Percentiles rank a stretch among this genome's conserved stretches.
Conservation (phyloP, 495 filamentous ascomycete species). For the Lophium mytilinum region DNA sequence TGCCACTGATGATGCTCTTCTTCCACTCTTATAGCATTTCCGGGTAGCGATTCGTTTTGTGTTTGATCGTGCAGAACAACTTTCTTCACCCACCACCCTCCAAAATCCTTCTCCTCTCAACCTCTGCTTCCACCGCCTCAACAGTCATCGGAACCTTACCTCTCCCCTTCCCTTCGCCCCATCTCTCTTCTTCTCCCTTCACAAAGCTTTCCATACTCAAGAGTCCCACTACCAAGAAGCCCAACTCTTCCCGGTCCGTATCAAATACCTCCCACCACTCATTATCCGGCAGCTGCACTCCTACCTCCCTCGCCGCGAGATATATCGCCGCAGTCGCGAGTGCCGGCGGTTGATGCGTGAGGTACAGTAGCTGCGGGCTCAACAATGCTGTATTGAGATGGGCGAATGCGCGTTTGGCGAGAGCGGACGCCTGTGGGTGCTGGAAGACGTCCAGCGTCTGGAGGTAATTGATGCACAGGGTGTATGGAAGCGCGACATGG, state of each 20-base stretch:
- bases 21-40: no score
- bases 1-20: no score
- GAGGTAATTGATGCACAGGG: conserved; percentile 84
- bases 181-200: conserved; percentile 42
- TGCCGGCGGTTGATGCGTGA: conserved; percentile 82
- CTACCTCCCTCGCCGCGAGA: conserved; percentile 71
- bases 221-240: conserved; percentile 85
- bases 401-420: conserved; percentile 57
- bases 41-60: no score
- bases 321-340: conserved; percentile 87
- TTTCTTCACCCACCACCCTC: conserved; percentile 6
- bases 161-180: conserved; percentile 32
- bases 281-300: conserved; percentile 64
- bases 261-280: conserved; percentile 99
- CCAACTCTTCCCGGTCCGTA: conserved; percentile 90
- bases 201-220: conserved; percentile 70
- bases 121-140: conserved; percentile 51
- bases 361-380: conserved; percentile 79
- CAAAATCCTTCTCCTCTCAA: conserved; percentile 46
- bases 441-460: conserved; percentile 66
- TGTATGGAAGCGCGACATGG: conserved; percentile 75
- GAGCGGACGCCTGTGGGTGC: conserved; percentile 27
- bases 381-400: conserved; percentile 78
- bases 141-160: conserved; percentile 38
- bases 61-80: no score